Conservation (phyloP, 2,329 filamentous ascomycete species). For the Aspergillus ochraceus region DNA sequence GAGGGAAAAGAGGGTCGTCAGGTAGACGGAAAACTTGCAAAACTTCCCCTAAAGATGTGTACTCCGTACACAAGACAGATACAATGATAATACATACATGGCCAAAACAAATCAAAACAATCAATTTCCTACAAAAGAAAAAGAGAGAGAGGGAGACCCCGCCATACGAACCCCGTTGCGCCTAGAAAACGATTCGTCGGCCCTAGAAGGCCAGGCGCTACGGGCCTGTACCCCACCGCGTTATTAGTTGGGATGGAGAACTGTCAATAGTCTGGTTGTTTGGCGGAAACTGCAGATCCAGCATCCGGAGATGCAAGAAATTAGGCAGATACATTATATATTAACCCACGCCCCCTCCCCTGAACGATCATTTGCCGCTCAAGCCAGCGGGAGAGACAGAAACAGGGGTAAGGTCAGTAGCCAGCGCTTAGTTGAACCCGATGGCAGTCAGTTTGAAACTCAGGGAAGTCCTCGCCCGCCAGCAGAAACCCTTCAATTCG, state of each 20-base stretch:
- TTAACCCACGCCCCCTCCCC: not conserved
- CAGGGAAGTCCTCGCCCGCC: not conserved
- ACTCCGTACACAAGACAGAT: not conserved
- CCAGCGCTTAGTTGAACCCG: not conserved
- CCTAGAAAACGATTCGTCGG: not conserved
- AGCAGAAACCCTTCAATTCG: not conserved
- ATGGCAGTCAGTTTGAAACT: not conserved
- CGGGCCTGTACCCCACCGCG: not conserved
- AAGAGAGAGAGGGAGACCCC: not conserved
- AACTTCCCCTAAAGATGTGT: not conserved
- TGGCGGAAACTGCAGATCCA: slow-evolving; percentile 16
- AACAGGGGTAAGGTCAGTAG: not conserved
- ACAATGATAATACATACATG: not conserved
- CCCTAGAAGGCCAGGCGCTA: not conserved
- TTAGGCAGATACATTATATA: slow-evolving; percentile 22
- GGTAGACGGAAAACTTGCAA: not conserved
- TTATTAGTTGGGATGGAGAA: slow-evolving; percentile 11
- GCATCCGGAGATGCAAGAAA: slow-evolving; percentile 10
- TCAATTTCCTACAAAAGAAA: not conserved
- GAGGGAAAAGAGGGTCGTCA: not conserved
- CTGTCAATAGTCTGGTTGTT: slow-evolving; percentile 15
- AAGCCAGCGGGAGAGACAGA: not conserved
- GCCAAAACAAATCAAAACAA: not conserved
- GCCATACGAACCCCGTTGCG: not conserved
- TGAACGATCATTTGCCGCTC: not conserved